Evolutionary conservation across 2,329 filamentous ascomycete species (phyloP).

Genomic region (Botrytis deweyae): DNA sequence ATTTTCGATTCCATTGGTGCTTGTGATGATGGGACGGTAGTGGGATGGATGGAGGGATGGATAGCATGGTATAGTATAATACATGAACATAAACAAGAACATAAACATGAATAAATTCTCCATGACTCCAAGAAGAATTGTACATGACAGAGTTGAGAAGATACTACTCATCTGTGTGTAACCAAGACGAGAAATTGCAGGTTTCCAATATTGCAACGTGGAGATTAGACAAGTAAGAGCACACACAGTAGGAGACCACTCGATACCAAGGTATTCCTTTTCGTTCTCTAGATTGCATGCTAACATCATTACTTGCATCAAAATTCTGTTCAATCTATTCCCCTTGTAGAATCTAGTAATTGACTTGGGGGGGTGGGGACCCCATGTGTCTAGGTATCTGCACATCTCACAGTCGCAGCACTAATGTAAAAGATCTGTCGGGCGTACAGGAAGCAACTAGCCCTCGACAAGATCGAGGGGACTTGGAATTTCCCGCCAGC

Average conservation of each 20-base stretch:
- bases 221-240: neutral
- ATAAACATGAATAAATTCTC: neutral
- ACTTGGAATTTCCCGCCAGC: no score
- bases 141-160: neutral
- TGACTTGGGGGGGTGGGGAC: neutral
- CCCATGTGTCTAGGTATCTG: neutral
- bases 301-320: neutral
- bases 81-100: no score
- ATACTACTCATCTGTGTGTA: neutral
- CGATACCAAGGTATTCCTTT: neutral
- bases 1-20: neutral
- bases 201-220: neutral
- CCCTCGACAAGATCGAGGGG: neutral
- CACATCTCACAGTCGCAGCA: neutral
- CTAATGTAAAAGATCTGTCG: neutral
- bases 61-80: neutral
- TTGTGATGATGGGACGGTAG: neutral
- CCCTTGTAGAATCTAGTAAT: neutral
- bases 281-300: neutral
- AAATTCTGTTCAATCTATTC: neutral
- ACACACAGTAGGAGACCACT: neutral
- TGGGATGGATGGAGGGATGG: neutral
- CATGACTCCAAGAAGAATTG: neutral
- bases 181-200: neutral
- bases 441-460: neutral